phyloP scores from a whole-genome alignment of 2,329 filamentous ascomycete genomes.

The Talaromyces sp. region DNA sequence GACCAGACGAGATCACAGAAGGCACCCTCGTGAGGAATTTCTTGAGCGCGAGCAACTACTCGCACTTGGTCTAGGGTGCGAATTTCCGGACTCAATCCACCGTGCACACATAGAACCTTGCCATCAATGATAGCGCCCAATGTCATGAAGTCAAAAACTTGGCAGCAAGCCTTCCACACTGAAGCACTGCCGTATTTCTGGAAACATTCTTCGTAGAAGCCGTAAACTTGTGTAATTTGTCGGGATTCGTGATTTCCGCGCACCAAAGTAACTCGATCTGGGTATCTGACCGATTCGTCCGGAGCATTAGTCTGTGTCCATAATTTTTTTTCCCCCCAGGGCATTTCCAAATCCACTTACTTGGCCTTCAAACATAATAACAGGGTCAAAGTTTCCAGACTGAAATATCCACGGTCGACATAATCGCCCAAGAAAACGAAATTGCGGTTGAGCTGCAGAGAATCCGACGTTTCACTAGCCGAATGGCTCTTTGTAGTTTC shows the following conservation, averaged over 20 bases:
- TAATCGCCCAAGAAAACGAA: constrained; percentile 75
- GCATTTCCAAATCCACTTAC: constrained; percentile 45
- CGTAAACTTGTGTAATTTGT: constrained; percentile 77
- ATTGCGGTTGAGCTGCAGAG: constrained; percentile 62
- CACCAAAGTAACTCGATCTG: constrained; percentile 71
- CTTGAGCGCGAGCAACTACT: constrained; percentile 72
- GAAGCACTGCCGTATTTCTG: constrained; percentile 77
- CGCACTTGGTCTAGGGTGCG: constrained; percentile 75
- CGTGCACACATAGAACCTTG: constrained; percentile 73
- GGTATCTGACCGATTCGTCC: constrained; percentile 55
- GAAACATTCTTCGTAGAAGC: constrained; percentile 77
- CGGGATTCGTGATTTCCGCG: constrained; percentile 76
- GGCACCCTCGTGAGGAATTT: constrained; percentile 75
- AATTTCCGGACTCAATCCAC: constrained; percentile 72
- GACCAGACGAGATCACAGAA: constrained; percentile 79
- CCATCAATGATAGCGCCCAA: constrained; percentile 74
- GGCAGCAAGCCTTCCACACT: constrained; percentile 78
- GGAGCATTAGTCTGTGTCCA: not conserved
- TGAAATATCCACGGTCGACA: constrained; percentile 75
- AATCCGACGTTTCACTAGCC: constrained; percentile 31
- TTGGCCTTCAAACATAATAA: constrained; percentile 74
- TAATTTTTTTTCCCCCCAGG: not conserved
- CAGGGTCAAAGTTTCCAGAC: constrained; percentile 71
- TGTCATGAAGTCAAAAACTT: constrained; percentile 77
- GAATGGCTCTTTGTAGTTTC: constrained; percentile 29